These are phyloP conservation scores for Podospora pseudopauciseta DNA, from an alignment of 495 filamentous ascomycete genomes.

Conservation along the genomic window DNA sequence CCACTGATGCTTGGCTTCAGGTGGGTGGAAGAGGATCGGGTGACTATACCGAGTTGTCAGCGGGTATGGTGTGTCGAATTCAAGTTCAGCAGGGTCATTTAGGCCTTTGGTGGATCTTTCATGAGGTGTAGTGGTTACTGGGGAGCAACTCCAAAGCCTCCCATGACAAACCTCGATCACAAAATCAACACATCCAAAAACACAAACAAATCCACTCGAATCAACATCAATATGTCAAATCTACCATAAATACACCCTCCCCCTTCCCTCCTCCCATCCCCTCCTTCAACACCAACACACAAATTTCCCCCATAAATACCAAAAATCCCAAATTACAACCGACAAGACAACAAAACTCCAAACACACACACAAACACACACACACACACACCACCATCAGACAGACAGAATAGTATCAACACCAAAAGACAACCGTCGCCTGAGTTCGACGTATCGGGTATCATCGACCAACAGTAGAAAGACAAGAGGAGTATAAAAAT, in stretches of 20 bases:
- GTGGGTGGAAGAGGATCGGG: too few relatives aligned
- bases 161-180: too few relatives aligned
- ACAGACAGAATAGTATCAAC: background rate
- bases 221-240: background rate
- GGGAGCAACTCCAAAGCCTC: too few relatives aligned
- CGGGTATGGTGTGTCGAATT: too few relatives aligned
- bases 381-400: background rate
- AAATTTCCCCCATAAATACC: background rate
- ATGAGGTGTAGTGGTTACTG: too few relatives aligned
- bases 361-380: background rate
- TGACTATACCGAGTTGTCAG: too few relatives aligned
- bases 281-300: background rate
- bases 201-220: background rate
- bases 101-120: too few relatives aligned
- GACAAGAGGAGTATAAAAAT: constrained; percentile 5
- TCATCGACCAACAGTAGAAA: constrained; percentile 19
- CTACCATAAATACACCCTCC: background rate
- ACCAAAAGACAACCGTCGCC: constrained; percentile 28
- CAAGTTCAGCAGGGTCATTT: too few relatives aligned
- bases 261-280: background rate
- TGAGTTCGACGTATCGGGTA: constrained; percentile 26
- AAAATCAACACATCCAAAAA: background rate
- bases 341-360: background rate
- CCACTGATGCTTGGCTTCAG: background rate
- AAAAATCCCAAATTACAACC: background rate